Conservation (phyloP, 139 green algal genomes). For the Raphidocelis subcapitata region DNA sequence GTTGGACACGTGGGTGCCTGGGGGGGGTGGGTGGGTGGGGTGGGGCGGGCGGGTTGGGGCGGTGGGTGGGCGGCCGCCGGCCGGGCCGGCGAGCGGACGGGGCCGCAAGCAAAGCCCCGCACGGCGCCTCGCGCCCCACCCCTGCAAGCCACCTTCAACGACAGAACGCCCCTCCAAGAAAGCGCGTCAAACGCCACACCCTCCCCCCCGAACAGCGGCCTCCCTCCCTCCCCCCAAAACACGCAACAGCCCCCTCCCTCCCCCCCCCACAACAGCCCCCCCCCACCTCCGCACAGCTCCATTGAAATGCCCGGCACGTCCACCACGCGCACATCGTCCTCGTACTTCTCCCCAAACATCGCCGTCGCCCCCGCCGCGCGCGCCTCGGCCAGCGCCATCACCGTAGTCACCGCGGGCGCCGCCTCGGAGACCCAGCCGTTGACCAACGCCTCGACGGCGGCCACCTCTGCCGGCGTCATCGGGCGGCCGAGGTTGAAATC, state of each 20-base stretch:
- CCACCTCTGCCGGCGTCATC: constrained; percentile 62
- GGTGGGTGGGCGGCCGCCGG: too few species aligned
- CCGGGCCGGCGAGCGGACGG: too few species aligned
- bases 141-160: too few species aligned
- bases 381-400: constrained; percentile 80
- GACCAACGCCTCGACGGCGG: constrained; percentile 72
- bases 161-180: background rate
- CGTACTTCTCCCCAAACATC: constrained; percentile 98
- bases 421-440: constrained; percentile 76
- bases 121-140: too few species aligned
- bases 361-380: constrained; percentile 81
- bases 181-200: background rate
- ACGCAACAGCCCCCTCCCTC: too few species aligned
- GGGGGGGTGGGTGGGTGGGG: background rate
- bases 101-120: too few species aligned
- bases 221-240: too few species aligned
- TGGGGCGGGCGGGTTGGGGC: too few species aligned
- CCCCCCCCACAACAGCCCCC: background rate
- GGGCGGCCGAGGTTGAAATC: constrained; percentile 73
- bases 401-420: constrained; percentile 25
- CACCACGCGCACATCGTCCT: constrained; percentile 85
- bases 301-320: constrained; percentile 79
- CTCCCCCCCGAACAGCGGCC: too few species aligned
- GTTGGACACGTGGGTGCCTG: constrained; percentile 55
- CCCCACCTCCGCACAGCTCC: constrained; percentile 83